These are phyloP conservation scores for Debaryomycetaceae sp. DNA, from an alignment of 1,139 yeast species.

Conservation along the genomic window DNA sequence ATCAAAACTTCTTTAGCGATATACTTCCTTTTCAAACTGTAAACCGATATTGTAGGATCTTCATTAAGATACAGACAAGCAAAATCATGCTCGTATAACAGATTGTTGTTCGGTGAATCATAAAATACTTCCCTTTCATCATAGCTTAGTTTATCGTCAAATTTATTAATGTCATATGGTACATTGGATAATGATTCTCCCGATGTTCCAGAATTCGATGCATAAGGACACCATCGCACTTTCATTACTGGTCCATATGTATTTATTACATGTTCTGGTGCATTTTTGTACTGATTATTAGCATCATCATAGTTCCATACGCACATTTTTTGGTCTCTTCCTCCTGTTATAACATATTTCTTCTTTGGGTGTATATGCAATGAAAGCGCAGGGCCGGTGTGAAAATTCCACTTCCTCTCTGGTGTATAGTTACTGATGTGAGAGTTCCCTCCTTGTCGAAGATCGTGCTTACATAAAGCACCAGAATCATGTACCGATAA, in stretches of 20 bases:
- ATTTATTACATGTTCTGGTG: constrained; percentile 70
- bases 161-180: constrained; percentile 1
- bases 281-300: constrained; percentile 29
- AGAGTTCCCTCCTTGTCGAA: constrained; percentile 37
- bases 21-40: constrained; percentile 69
- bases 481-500: constrained; percentile 86
- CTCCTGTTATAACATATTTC: constrained; percentile 87
- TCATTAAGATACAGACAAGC: constrained; percentile 78
- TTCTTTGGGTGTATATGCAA: constrained; percentile 84
- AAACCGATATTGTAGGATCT: constrained; percentile 70
- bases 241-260: constrained; percentile 77
- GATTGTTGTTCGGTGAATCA: constrained; percentile 10
- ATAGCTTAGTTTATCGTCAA: constrained; percentile 13
- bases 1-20: constrained; percentile 70
- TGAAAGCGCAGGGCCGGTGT: constrained; percentile 86
- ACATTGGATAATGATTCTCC: constrained; percentile 3
- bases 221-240: constrained; percentile 61
- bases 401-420: constrained; percentile 81
- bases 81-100: constrained; percentile 53
- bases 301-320: constrained; percentile 62
- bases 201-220: constrained; percentile 9
- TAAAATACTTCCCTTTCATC: constrained; percentile 29
- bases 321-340: constrained; percentile 81
- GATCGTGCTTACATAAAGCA: constrained; percentile 77
- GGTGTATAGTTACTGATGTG: constrained; percentile 29